Percentiles rank a stretch among this genome's conserved stretches.
phyloP scores from a whole-genome alignment of 768 basidiomycete species.

The Leccinellum luteum region DNA sequence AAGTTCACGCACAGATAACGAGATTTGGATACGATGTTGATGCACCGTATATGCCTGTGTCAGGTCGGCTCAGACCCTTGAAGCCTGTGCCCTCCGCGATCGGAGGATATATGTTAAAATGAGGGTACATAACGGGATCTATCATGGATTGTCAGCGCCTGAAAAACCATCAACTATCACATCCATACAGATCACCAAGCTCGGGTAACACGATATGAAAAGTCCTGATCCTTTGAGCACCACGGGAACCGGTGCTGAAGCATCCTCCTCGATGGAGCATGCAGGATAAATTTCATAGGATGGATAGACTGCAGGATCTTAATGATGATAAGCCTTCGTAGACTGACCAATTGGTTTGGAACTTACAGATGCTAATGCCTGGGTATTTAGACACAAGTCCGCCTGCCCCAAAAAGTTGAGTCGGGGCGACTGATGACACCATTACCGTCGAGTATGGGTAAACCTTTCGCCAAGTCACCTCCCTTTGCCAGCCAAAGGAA shows the following conservation, averaged over 20 bases:
- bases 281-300: slow-evolving; percentile 41
- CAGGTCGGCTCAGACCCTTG: background rate
- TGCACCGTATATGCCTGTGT: background rate
- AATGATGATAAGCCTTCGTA: slow-evolving; percentile 2
- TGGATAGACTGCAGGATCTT: slow-evolving; percentile 43
- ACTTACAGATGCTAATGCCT: slow-evolving; percentile 21
- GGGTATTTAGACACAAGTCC: slow-evolving; percentile 13
- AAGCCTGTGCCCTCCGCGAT: background rate
- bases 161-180: background rate
- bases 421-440: background rate
- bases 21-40: slow-evolving; percentile 12
- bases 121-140: slow-evolving; percentile 43
- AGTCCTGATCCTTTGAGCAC: background rate
- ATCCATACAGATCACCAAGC: slow-evolving; percentile 35
- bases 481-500: slow-evolving; percentile 22
- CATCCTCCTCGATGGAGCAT: slow-evolving; percentile 1
- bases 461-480: slow-evolving; percentile 13
- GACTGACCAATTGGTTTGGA: background rate
- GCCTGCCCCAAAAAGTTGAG: slow-evolving; percentile 10
- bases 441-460: slow-evolving; percentile 14
- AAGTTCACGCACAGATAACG: slow-evolving; percentile 15
- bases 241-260: background rate
- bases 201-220: slow-evolving; percentile 30
- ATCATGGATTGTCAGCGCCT: slow-evolving; percentile 4
- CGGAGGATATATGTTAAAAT: slow-evolving; percentile 40